Percentiles rank a stretch among this genome's conserved stretches.
phyloP scores from a whole-genome alignment of 2,329 filamentous ascomycete species.

The Aspergillus sergii region DNA sequence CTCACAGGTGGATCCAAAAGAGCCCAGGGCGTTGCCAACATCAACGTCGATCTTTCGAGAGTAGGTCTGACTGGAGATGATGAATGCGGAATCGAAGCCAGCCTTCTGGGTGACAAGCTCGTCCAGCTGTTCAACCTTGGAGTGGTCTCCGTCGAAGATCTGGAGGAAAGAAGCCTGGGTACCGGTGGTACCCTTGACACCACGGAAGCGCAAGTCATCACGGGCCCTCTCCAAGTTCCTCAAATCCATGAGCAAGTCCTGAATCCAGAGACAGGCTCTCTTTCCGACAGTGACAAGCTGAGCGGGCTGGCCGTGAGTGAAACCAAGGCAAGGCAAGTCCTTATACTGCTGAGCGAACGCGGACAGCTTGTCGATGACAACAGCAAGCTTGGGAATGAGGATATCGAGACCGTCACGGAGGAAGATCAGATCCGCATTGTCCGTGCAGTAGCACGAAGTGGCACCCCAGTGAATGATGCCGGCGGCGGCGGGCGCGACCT shows the following conservation, averaged over 20 bases:
- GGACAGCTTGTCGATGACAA: constrained; percentile 73
- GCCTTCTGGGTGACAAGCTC: constrained; percentile 66
- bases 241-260: constrained; percentile 76
- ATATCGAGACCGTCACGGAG: constrained; percentile 74
- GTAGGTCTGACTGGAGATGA: constrained; percentile 73
- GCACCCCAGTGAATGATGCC: constrained; percentile 81
- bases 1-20: constrained; percentile 76
- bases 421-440: constrained; percentile 78
- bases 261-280: constrained; percentile 72
- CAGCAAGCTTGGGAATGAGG: constrained; percentile 76
- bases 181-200: constrained; percentile 72
- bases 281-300: constrained; percentile 67
- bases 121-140: constrained; percentile 64
- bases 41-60: constrained; percentile 80
- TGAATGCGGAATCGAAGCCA: constrained; percentile 63
- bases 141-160: constrained; percentile 64
- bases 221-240: constrained; percentile 71
- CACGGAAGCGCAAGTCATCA: constrained; percentile 72
- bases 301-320: constrained; percentile 67
- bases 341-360: constrained; percentile 75
- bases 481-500: constrained; percentile 72
- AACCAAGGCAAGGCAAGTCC: constrained; percentile 71
- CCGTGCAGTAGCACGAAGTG: constrained; percentile 62
- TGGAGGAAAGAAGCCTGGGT: constrained; percentile 78
- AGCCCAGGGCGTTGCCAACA: constrained; percentile 77